phyloP scores from a whole-genome alignment of 805 yeast species.

The Tetrapisispora nanseiensis region DNA sequence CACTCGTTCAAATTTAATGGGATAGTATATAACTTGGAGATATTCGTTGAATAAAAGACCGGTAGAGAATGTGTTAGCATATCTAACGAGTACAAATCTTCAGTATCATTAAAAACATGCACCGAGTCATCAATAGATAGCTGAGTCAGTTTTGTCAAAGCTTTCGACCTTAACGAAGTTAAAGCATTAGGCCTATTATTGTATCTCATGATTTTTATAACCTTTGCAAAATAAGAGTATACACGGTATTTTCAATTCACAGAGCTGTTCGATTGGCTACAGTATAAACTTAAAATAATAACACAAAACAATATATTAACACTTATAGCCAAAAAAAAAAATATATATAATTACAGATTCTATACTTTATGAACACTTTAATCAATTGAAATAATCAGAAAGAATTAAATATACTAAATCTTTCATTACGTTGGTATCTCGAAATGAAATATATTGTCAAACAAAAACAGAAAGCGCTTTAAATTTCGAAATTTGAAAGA shows the following conservation, averaged over 20 bases:
- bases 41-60: constrained; percentile 18
- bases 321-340: too few relatives aligned
- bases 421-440: too few relatives aligned
- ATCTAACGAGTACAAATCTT: constrained; percentile 6
- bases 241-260: not conserved
- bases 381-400: too few relatives aligned
- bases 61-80: constrained; percentile 22
- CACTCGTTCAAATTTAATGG: constrained; percentile 43
- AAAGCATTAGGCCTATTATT: constrained; percentile 5
- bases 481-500: too few relatives aligned
- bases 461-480: too few relatives aligned
- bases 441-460: too few relatives aligned
- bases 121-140: constrained; percentile 4
- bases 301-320: too few relatives aligned
- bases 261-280: too few relatives aligned
- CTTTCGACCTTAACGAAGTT: constrained; percentile 17
- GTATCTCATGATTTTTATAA: constrained; percentile 7
- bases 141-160: constrained; percentile 18
- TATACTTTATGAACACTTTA: too few relatives aligned
- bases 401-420: too few relatives aligned
- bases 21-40: constrained; percentile 25
- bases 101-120: not conserved
- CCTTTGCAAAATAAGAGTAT: not conserved
- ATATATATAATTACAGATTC: too few relatives aligned
- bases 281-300: too few relatives aligned